phyloP scores from a whole-genome alignment of 2,329 filamentous ascomycete species.

The Didymella segeticola region DNA sequence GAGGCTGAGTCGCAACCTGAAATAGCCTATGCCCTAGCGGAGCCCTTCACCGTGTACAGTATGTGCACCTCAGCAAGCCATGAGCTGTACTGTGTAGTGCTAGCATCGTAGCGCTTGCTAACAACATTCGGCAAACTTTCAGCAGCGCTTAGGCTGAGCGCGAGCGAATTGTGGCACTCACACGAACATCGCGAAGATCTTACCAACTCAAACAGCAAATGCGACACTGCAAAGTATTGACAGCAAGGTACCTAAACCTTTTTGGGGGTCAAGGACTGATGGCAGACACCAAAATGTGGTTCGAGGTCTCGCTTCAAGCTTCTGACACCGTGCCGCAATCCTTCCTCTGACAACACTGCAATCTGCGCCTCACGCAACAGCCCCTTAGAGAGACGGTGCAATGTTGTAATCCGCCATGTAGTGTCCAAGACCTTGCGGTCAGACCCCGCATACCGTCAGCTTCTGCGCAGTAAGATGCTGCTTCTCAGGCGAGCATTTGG shows the following conservation, averaged over 20 bases:
- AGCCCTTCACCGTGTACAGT: neutral
- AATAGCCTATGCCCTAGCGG: neutral
- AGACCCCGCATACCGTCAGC: neutral
- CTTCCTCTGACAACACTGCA: neutral
- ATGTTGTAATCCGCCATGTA: neutral
- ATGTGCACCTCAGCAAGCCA: slow-evolving; percentile 10
- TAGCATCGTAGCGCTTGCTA: neutral
- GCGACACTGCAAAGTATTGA: neutral
- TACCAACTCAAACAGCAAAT: neutral
- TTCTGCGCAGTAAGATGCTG: slow-evolving; percentile 1
- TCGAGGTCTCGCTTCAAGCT: neutral
- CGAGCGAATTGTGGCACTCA: neutral
- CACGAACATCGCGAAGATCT: neutral
- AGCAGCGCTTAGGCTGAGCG: no score
- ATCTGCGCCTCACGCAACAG: slow-evolving; percentile 1
- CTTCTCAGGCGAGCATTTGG: neutral
- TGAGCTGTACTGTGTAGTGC: neutral
- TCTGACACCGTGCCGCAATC: slow-evolving; percentile 11
- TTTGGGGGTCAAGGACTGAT: neutral
- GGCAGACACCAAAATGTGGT: neutral
- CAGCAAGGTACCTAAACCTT: neutral
- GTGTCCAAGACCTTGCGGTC: slow-evolving; percentile 1
- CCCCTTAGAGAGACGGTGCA: neutral
- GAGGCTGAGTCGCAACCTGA: slow-evolving; percentile 11
- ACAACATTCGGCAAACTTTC: neutral